These are phyloP conservation scores for Podospora conica DNA, from an alignment of 495 filamentous ascomycete species.

Conservation along the genomic window DNA sequence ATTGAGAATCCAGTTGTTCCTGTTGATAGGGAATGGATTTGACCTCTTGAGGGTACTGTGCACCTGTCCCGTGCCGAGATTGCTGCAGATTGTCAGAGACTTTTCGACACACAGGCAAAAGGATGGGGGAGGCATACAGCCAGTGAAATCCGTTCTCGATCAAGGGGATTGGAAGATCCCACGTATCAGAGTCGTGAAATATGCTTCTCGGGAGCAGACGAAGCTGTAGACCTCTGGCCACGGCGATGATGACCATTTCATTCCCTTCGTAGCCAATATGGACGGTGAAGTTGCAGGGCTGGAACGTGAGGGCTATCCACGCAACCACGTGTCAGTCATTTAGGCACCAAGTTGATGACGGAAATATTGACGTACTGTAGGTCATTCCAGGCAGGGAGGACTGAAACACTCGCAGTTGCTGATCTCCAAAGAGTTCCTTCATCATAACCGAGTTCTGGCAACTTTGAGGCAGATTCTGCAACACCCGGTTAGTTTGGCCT, in stretches of 20 bases:
- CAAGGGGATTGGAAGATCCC: slow-evolving; percentile 48
- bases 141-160: slow-evolving; percentile 52
- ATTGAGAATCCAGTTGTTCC: slow-evolving; percentile 27
- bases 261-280: slow-evolving; percentile 44
- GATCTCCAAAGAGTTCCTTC: slow-evolving; percentile 44
- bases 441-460: slow-evolving; percentile 32
- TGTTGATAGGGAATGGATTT: slow-evolving; percentile 36
- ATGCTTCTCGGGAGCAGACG: slow-evolving; percentile 31
- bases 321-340: neutral
- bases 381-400: slow-evolving; percentile 43
- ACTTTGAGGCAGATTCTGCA: slow-evolving; percentile 37
- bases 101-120: too few relatives aligned
- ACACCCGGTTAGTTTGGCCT: neutral
- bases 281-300: slow-evolving; percentile 18
- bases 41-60: slow-evolving; percentile 43
- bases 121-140: slow-evolving; percentile 29
- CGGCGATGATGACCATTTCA: slow-evolving; percentile 35
- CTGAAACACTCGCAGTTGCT: slow-evolving; percentile 41
- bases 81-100: slow-evolving; percentile 1
- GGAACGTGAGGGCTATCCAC: slow-evolving; percentile 20
- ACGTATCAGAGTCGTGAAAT: slow-evolving; percentile 20
- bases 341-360: neutral
- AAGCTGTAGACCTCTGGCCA: slow-evolving; percentile 6
- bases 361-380: slow-evolving; percentile 20
- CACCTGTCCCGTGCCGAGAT: slow-evolving; percentile 38